phyloP scores from a whole-genome alignment of 768 basidiomycete species.

The Suillus alpinus region DNA sequence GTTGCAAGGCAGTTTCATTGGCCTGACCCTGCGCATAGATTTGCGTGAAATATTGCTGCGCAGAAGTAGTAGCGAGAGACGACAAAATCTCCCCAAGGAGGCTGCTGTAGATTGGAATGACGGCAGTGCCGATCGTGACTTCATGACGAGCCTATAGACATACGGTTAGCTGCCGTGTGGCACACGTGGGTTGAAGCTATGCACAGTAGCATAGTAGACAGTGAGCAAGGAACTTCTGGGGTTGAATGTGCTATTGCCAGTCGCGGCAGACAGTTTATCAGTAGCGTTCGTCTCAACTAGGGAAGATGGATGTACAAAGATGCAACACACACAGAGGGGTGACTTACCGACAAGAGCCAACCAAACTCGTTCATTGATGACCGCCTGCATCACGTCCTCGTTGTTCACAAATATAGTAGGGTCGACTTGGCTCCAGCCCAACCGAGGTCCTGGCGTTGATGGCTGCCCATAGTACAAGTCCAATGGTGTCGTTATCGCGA shows the following conservation, averaged over 20 bases:
- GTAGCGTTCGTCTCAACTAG: conserved; percentile 37
- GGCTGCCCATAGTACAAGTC: conserved; percentile 25
- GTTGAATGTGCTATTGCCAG: conserved; percentile 37
- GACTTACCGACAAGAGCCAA: conserved; percentile 36
- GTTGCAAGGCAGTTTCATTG: conserved; percentile 37
- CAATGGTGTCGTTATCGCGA: conserved; percentile 34
- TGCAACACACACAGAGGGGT: not conserved
- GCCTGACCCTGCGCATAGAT: conserved; percentile 19
- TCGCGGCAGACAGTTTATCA: conserved; percentile 28
- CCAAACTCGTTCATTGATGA: too few relatives aligned
- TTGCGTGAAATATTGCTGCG: too few relatives aligned
- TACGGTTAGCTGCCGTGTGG: not conserved
- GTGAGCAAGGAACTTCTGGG: conserved; percentile 24
- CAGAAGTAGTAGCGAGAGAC: conserved; percentile 20
- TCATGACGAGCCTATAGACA: conserved; percentile 34
- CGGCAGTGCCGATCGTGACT: conserved; percentile 36
- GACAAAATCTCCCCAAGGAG: conserved; percentile 21
- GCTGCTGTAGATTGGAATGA: conserved; percentile 34
- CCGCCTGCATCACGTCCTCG: conserved; percentile 27
- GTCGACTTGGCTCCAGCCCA: conserved; percentile 22
- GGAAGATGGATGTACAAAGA: not conserved
- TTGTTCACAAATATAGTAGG: conserved; percentile 21
- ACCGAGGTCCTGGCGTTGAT: conserved; percentile 20
- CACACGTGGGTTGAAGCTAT: not conserved
- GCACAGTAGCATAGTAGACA: conserved; percentile 40